Base-by-base conservation (phyloP, 306 rosid species). In the Boehmeria nivea region DNA sequence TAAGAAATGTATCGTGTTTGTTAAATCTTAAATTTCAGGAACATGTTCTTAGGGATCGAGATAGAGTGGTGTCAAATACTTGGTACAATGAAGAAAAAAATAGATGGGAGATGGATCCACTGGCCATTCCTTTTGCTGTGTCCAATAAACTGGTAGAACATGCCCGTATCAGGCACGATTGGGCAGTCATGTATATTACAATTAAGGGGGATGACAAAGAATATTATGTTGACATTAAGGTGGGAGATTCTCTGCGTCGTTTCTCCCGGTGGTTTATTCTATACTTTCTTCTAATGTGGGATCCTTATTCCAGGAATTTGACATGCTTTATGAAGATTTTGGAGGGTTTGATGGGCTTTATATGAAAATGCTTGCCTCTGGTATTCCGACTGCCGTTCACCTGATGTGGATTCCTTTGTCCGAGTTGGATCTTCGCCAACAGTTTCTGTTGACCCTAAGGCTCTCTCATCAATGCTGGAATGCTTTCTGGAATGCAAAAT, bases 321-420 rank as follows among this genome's bases (percentile, higher is more conserved):
- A 87, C 26, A 54, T 78, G 73, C 72, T 80, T 26, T 91, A 87
- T 69, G 80, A 84, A 75, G 83, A 80, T 59, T 75, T 76, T 73
- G 96, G 98, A 76, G 98, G 98, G 53, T 84, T 91, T 75, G 96
- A 91, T 78, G 89, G 85, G 70, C 72, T 91, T 71, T 91, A 91
- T 64, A 80, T 73, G 94, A 87, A 81, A 78, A 80, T 87, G 95
- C 82, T 84, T 62, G 91, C 96, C 54, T 76, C 78, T 75, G 85
- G 68, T 66, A 78, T 91, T 72, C 96, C 98, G 43, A 82, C 96
- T 36, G 58, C 87, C 26, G 84, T 87, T 72, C 89, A 84, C 52
- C 69, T 91, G 69, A 87, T 82, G 96, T 75, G 95, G 93, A 82
- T 91, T 54, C 98, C 96, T 64, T 75, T 82, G 37, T 80, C 96